These are phyloP conservation scores for Neoconidiobolus thromboides DNA, from an alignment of 371 early-diverging fungal genomes.

Conservation along the genomic window DNA sequence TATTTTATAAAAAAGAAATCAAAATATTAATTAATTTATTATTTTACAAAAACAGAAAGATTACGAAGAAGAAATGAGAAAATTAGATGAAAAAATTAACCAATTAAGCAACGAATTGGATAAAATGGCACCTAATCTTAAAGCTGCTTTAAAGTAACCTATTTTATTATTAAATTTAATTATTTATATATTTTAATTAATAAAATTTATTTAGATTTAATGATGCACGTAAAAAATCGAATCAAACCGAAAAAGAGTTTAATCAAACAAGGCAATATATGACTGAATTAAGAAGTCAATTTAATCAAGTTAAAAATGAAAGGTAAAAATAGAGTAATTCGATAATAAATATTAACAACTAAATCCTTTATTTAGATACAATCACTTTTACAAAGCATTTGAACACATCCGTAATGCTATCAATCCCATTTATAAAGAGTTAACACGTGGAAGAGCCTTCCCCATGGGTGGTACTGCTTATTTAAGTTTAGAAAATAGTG, in stretches of 20 bases:
- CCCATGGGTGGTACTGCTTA: slow-evolving; percentile 94
- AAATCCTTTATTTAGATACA: slow-evolving; percentile 19
- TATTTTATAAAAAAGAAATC: too few species aligned
- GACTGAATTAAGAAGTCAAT: slow-evolving; percentile 55
- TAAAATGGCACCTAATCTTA: slow-evolving; percentile 71
- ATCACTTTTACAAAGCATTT: slow-evolving; percentile 75
- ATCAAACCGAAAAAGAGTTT: slow-evolving; percentile 62
- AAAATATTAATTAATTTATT: too few species aligned
- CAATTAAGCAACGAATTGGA: slow-evolving; percentile 54
- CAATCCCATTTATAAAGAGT: slow-evolving; percentile 85
- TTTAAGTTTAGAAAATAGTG: slow-evolving; percentile 76
- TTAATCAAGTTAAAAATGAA: slow-evolving; percentile 61
- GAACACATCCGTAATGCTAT: slow-evolving; percentile 75
- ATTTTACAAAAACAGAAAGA: too few species aligned
- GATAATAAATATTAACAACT: too few species aligned
- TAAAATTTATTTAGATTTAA: slow-evolving; percentile 24
- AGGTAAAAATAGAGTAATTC: slow-evolving; percentile 20
- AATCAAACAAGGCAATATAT: slow-evolving; percentile 55
- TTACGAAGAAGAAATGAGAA: too few species aligned
- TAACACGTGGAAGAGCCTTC: slow-evolving; percentile 60
- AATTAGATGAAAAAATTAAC: slow-evolving; percentile 37
- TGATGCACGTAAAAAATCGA: slow-evolving; percentile 55
- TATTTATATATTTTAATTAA: not conserved
- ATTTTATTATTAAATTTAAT: not conserved
- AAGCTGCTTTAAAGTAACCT: slow-evolving; percentile 48